Conservation (phyloP, 257 asterid genomes). For the Vinca minor region DNA sequence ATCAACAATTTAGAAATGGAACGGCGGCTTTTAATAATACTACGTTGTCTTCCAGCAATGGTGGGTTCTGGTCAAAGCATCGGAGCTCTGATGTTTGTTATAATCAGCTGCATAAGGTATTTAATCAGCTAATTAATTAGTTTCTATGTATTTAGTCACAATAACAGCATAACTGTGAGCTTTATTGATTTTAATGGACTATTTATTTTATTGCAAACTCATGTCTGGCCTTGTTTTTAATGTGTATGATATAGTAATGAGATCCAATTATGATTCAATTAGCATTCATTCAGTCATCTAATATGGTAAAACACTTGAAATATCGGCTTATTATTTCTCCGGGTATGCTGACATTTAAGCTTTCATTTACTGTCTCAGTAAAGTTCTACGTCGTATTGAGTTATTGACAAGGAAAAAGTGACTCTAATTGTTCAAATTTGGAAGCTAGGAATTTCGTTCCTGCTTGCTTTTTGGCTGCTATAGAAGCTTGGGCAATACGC, state of each 20-base stretch:
- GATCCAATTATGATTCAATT: background rate
- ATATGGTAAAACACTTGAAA: background rate
- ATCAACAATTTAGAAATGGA: constrained; percentile 31
- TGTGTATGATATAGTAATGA: background rate
- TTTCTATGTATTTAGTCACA: background rate
- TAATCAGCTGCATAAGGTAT: constrained; percentile 89
- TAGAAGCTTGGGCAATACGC: too few species aligned
- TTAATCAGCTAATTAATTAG: background rate
- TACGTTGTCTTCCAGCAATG: constrained; percentile 45
- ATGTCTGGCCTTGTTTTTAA: background rate
- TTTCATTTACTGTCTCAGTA: background rate
- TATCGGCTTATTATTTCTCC: background rate
- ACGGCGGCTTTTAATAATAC: constrained; percentile 29
- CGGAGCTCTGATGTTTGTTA: constrained; percentile 53
- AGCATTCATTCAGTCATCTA: background rate
- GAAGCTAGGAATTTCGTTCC: background rate
- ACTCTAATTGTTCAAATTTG: background rate
- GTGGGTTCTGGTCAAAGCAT: constrained; percentile 80
- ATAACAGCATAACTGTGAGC: background rate
- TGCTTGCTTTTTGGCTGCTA: constrained; percentile 3
- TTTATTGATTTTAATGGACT: background rate
- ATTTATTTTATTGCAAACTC: background rate
- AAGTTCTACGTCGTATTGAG: background rate
- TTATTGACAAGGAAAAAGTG: background rate
- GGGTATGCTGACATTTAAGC: background rate